Base-by-base conservation (phyloP, 371 early-diverging fungal genomes). In the Rhizopus stolonifer region DNA sequence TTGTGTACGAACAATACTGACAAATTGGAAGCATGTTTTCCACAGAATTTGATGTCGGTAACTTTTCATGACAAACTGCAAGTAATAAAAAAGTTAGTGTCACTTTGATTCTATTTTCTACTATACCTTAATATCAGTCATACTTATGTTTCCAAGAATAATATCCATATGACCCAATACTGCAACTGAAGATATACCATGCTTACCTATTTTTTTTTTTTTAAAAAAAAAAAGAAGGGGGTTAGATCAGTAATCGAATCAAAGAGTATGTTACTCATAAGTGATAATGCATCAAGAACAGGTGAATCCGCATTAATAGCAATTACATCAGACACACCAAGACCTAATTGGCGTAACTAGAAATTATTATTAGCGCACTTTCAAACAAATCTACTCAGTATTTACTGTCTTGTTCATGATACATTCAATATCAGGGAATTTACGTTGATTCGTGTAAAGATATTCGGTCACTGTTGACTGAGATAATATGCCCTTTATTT, bases 401-500 rank as follows among this genome's bases (percentile, higher is more conserved):
- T 64, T 62, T 71, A 76, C 79, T 25, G 77, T 67, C 53, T 74
- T 76, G 23, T 64, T 59, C 29, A 79, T 46, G 29, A 29, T 29
- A 0, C 60, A 21, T n/a, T 51, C 39, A 29, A 69, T 67, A 26
- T 57, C 50, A 32, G 72, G 69, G 46, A 73, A 67, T 54, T 69
- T 54, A 15, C 66, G 54, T 46, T 69, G 64, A 49, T 81, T 72
- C 22, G 67, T 66, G 61, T 66, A 84, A 38, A 93, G 60, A 46
- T 80, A 89, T 38, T 80, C 67, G 9, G 89, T 68, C 0, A 90
- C 85, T 2, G 81, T 74, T 0, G 90, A 87, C 63, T 93, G 92
- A 34, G 93, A 86, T 26, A 93, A 52, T 13, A 93, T 90, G 2
- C 91, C 92, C 52, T n/a, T n/a, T n/a, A n/a, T n/a, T n/a, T n/a